Evolutionary conservation across 352 stramenopile species (phyloP).

Genomic region (Phytopythium vexans): DNA sequence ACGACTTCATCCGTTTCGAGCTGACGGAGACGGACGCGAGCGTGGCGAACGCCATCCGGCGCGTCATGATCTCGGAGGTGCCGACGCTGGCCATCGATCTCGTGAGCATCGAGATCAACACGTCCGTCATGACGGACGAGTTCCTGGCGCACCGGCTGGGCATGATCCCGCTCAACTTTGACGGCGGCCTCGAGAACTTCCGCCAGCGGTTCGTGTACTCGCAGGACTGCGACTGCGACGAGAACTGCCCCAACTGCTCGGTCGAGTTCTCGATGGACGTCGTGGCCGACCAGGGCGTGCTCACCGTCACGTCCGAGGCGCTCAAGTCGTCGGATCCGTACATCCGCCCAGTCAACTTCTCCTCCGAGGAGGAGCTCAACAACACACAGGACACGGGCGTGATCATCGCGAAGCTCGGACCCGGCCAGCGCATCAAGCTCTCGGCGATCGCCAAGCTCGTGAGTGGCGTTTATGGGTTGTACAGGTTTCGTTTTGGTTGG

Average conservation of each 20-base stretch:
- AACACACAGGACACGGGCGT: slow-evolving; percentile 95
- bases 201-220: slow-evolving; percentile 89
- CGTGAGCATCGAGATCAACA: slow-evolving; percentile 98
- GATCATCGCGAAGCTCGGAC: slow-evolving; percentile 96
- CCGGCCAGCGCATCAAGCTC: slow-evolving; percentile 93
- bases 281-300: slow-evolving; percentile 60
- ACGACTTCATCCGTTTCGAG: slow-evolving; percentile 97
- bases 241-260: slow-evolving; percentile 95
- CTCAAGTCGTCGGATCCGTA: slow-evolving; percentile 85
- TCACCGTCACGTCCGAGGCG: slow-evolving; percentile 73
- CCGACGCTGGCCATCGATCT: slow-evolving; percentile 98
- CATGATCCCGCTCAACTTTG: slow-evolving; percentile 94
- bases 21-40: slow-evolving; percentile 95
- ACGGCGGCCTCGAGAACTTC: slow-evolving; percentile 85
- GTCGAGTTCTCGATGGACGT: slow-evolving; percentile 97
- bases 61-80: slow-evolving; percentile 97
- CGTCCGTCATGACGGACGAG: slow-evolving; percentile 97
- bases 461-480: slow-evolving; percentile 3
- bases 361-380: slow-evolving; percentile 87
- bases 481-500: too few species aligned
- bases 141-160: slow-evolving; percentile 97
- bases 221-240: slow-evolving; percentile 91
- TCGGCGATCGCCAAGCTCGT: slow-evolving; percentile 92
- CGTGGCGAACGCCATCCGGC: slow-evolving; percentile 96
- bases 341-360: slow-evolving; percentile 84